Conservation (phyloP, 164 flowering plant species). For the Magnolia kwangsiensis region DNA sequence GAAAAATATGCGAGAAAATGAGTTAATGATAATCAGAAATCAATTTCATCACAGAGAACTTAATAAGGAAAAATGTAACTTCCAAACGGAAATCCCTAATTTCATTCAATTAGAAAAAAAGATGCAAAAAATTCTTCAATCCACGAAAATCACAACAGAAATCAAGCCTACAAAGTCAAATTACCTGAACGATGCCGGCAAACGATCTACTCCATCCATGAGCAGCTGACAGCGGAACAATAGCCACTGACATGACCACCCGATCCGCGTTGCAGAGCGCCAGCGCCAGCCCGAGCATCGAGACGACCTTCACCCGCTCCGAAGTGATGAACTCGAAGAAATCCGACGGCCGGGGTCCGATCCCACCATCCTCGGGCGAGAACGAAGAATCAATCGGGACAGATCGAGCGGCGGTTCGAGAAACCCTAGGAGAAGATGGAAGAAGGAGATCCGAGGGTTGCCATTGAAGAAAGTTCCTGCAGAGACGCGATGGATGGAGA, state of each 20-base stretch:
- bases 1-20: background rate
- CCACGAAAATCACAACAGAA: background rate
- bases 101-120: no score
- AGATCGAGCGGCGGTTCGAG: constrained; percentile 29
- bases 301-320: constrained; percentile 89
- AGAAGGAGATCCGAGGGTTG: background rate
- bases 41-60: background rate
- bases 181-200: constrained; percentile 91
- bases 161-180: background rate
- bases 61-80: no score
- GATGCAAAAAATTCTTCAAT: background rate
- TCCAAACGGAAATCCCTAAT: no score
- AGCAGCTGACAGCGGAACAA: constrained; percentile 73
- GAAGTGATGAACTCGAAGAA: constrained; percentile 84
- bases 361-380: constrained; percentile 8
- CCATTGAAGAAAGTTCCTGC: background rate
- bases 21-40: background rate
- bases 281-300: constrained; percentile 80
- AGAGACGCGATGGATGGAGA: background rate
- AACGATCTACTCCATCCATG: constrained; percentile 85
- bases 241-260: constrained; percentile 95
- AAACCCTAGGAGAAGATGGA: constrained; percentile 25
- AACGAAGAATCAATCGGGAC: constrained; percentile 12
- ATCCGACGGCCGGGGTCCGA: constrained; percentile 30
- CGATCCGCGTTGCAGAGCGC: constrained; percentile 92